A percentile compares a stretch with the other conserved stretches of the same genome.
Conservation (phyloP, 2,329 filamentous ascomycete genomes). For the Alternaria metachromatica region DNA sequence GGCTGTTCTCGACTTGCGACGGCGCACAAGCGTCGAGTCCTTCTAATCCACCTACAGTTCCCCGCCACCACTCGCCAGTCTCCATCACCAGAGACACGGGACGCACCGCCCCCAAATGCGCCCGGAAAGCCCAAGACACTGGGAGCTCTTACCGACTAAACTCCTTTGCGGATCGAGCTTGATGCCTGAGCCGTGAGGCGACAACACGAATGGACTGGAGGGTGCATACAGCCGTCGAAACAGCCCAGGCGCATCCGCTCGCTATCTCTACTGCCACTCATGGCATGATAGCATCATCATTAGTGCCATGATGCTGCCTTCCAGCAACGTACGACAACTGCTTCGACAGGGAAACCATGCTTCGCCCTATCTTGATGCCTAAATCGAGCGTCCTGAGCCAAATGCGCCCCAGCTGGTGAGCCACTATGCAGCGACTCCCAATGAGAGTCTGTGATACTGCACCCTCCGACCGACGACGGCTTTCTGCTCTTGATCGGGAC, state of each 20-base stretch:
- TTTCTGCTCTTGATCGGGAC: constrained; percentile 24
- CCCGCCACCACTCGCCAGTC: constrained; percentile 30
- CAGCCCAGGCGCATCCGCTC: constrained; percentile 24
- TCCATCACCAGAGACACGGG: constrained; percentile 22
- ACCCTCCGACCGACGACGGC: constrained; percentile 18
- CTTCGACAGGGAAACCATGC: constrained; percentile 18
- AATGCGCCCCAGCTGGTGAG: constrained; percentile 35
- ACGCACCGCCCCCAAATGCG: constrained; percentile 40
- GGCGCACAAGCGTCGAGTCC: constrained; percentile 19
- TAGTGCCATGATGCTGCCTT: constrained; percentile 3
- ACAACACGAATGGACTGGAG: constrained; percentile 3
- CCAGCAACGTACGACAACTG: constrained; percentile 8
- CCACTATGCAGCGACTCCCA: constrained; percentile 22
- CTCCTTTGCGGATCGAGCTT: constrained; percentile 8
- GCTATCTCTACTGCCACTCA: constrained; percentile 13
- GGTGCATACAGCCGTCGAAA: constrained; percentile 20
- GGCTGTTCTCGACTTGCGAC: constrained; percentile 22
- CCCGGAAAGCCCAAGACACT: constrained; percentile 10
- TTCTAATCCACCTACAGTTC: constrained; percentile 20
- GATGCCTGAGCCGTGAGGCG: constrained; percentile 10
- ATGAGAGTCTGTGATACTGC: constrained; percentile 24
- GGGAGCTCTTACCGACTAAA: constrained; percentile 9
- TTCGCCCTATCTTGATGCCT: constrained; percentile 32
- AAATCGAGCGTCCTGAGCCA: constrained; percentile 22
- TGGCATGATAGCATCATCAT: constrained; percentile 2